Conservation (phyloP, 2,329 filamentous ascomycete species). For the Epichloe scottii region DNA sequence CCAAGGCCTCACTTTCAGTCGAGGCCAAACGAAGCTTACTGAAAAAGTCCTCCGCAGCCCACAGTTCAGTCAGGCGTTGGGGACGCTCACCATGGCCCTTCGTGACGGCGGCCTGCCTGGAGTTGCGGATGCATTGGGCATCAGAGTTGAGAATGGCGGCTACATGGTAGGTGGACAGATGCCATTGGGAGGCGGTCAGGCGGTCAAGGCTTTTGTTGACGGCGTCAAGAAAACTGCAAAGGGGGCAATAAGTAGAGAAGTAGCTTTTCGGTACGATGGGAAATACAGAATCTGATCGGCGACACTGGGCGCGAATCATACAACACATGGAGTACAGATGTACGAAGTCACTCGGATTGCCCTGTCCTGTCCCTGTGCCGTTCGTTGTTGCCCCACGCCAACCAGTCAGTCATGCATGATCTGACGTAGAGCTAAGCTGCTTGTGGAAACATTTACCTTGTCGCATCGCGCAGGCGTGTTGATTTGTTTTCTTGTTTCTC, state of each 20-base stretch:
- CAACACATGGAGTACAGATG: no score
- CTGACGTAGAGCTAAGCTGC: background rate
- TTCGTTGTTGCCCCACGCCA: background rate
- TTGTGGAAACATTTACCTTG: background rate
- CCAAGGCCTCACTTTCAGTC: conserved; percentile 58
- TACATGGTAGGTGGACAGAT: conserved; percentile 66
- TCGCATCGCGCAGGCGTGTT: background rate
- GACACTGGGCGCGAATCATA: background rate
- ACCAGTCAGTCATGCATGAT: background rate
- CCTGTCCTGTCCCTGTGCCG: no score
- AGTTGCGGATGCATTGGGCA: conserved; percentile 72
- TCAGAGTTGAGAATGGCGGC: conserved; percentile 75
- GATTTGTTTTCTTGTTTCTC: background rate
- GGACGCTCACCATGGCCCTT: conserved; percentile 75
- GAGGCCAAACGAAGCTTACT: conserved; percentile 72
- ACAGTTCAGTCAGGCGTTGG: conserved; percentile 79
- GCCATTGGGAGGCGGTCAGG: conserved; percentile 77
- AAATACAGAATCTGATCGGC: background rate
- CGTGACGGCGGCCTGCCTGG: conserved; percentile 83
- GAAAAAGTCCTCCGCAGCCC: conserved; percentile 76
- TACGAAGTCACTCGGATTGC: no score
- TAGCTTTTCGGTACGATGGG: background rate
- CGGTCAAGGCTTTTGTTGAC: conserved; percentile 81
- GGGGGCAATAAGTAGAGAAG: conserved; percentile 24
- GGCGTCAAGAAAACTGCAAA: conserved; percentile 73